Evolutionary conservation across 1,284 basidiomycete genomes (phyloP), one percentile per base, ranked within the genome.

Genomic region (Thelephora terrestris): DNA sequence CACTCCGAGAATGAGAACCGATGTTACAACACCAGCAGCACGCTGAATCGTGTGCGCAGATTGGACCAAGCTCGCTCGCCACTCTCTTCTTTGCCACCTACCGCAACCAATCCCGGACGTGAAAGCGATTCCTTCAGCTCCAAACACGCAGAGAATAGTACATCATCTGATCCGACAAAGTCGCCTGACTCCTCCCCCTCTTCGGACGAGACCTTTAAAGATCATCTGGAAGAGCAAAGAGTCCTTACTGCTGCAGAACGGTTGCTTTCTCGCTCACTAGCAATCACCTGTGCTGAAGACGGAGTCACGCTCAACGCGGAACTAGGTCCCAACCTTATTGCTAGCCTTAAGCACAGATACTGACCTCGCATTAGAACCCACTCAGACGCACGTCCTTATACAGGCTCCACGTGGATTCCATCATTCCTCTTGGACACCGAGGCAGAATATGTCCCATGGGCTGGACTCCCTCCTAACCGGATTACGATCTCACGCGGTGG

Each of bases 401-500:
- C 81, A 78, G 35, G 85, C 85, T 0, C 85, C 85, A 0, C 69
- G 85, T 9, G 69, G 78, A 20, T 88, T 88, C 61, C 54, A 59
- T 7, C 85, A 89, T 54, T 79, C 85, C 0, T 71, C 79, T 2
- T 89, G 85, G 85, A 65, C 77, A 23, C 85, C 85, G 2, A 71
- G 75, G n/a, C 84, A 84, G 61, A 79, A 76, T 55, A 53, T 76
- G 23, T 56, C 62, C 17, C 53, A 59, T 16, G 55, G 63, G 6
- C 56, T 70, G 9, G 65, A 66, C 27, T 54, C 39, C 43, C 54
- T 55, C 45, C 56, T 65, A 7, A 67, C 63, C 7, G 49, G 60
- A 18, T 67, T 72, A 25, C 58, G 81, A 49, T 71, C 76, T 16
- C 60, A 60, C 4, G 55, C 53, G 0, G 16, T 14, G 2, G 39